Evolutionary conservation across 2,329 filamentous ascomycete species (phyloP).

Genomic region (Cadophora malorum): DNA sequence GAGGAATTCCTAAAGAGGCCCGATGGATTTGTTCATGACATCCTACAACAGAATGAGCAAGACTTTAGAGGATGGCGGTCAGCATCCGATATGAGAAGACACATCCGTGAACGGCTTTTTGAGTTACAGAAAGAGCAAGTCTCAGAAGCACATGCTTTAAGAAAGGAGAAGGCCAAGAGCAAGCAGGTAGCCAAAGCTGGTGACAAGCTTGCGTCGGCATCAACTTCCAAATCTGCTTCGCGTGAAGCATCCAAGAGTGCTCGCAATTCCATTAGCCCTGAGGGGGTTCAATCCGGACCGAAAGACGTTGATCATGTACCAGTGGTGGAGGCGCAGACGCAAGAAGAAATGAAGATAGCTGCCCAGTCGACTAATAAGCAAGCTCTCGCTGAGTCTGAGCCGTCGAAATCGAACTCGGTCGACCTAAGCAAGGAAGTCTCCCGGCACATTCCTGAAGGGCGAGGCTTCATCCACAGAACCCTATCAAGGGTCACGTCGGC

Average conservation of each 20-base stretch:
- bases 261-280: neutral
- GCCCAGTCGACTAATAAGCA: neutral
- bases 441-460: too few species aligned
- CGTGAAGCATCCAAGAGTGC: conserved; percentile 19
- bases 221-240: conserved; percentile 16
- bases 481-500: neutral
- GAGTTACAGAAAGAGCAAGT: conserved; percentile 63
- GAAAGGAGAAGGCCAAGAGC: conserved; percentile 16
- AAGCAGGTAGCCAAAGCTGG: conserved; percentile 19
- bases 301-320: neutral
- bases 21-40: conserved; percentile 68
- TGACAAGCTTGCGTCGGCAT: neutral
- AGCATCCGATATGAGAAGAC: conserved; percentile 63
- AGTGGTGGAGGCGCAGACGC: neutral
- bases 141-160: conserved; percentile 21
- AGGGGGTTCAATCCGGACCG: neutral
- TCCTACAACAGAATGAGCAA: conserved; percentile 60
- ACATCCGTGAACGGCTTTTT: conserved; percentile 72
- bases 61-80: conserved; percentile 46
- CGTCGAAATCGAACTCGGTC: neutral
- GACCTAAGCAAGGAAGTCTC: neutral
- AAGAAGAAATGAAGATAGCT: neutral
- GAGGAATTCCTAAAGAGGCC: conserved; percentile 81
- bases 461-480: neutral
- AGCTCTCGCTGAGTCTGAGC: neutral